Evolutionary conservation across 192 early-diverging fungal species (phyloP).

Genomic region (Allomyces macrogynus): DNA sequence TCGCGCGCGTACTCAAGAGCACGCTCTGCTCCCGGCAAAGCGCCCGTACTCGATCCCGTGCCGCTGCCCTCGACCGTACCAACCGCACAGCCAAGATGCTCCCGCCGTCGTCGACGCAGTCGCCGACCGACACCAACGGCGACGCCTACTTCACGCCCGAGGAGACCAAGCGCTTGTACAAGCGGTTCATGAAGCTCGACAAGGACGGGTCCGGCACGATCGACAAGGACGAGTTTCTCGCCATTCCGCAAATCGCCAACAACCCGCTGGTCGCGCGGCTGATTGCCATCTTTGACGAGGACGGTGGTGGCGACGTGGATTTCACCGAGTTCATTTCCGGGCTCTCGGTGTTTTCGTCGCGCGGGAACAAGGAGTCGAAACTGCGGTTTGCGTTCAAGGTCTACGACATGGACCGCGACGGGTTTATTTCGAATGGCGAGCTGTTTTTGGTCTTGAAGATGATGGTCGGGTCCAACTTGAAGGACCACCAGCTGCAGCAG

Average conservation of each 20-base stretch:
- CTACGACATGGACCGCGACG: slow-evolving; percentile 98
- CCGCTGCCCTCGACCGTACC: no score
- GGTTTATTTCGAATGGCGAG: slow-evolving; percentile 97
- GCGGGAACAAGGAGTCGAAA: slow-evolving; percentile 89
- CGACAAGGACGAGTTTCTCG: slow-evolving; percentile 91
- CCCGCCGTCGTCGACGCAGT: no score
- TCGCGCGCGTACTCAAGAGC: no score
- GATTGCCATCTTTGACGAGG: slow-evolving; percentile 92
- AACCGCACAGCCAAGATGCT: no score
- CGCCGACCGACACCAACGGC: no score
- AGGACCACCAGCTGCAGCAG: slow-evolving; percentile 92
- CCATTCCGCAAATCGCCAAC: slow-evolving; percentile 89
- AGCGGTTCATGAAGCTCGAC: slow-evolving; percentile 94
- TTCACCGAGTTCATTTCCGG: slow-evolving; percentile 97
- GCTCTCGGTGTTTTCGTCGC: slow-evolving; percentile 78
- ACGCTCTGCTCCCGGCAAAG: no score
- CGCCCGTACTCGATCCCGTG: no score
- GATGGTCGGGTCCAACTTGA: slow-evolving; percentile 98
- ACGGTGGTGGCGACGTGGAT: slow-evolving; percentile 96
- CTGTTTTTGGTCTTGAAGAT: slow-evolving; percentile 95
- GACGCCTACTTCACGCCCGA: slow-evolving; percentile 41
- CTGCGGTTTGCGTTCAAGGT: slow-evolving; percentile 92
- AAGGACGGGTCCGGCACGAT: slow-evolving; percentile 91
- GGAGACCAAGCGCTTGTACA: slow-evolving; percentile 96
- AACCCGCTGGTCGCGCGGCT: slow-evolving; percentile 91